These are phyloP conservation scores for Cryphonectria radicalis DNA, from an alignment of 2,329 filamentous ascomycete genomes.

Conservation along the genomic window DNA sequence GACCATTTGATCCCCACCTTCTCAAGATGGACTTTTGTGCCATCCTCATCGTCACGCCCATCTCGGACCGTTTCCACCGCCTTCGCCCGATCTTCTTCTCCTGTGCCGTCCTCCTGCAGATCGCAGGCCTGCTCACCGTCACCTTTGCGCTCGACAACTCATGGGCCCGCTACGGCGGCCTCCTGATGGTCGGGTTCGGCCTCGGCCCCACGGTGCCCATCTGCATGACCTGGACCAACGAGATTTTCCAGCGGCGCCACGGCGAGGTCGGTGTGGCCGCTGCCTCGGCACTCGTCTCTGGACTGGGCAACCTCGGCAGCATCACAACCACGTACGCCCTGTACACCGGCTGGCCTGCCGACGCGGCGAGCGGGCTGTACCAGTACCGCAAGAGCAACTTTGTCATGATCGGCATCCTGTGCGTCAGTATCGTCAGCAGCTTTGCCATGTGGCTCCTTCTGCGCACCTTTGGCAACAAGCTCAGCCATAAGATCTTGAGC, in stretches of 20 bases:
- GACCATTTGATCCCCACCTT: not conserved
- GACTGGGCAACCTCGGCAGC: conserved; percentile 83
- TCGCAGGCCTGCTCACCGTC: conserved; percentile 76
- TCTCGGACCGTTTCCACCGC: conserved; percentile 85
- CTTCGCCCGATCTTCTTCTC: conserved; percentile 83
- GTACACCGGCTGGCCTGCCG: conserved; percentile 83
- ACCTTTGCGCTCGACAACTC: conserved; percentile 73
- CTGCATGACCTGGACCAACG: conserved; percentile 91
- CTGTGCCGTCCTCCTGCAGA: conserved; percentile 75
- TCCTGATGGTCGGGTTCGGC: conserved; percentile 89
- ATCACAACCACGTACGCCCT: conserved; percentile 88
- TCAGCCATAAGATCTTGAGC: conserved; percentile 50
- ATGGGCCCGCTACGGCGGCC: conserved; percentile 85
- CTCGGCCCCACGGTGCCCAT: conserved; percentile 90
- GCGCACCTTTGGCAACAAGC: conserved; percentile 59
- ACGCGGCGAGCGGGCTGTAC: conserved; percentile 67
- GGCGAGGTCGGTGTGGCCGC: conserved; percentile 90
- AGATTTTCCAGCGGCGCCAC: conserved; percentile 87
- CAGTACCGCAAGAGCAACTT: conserved; percentile 84
- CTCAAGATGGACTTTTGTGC: conserved; percentile 81
- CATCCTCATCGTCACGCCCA: conserved; percentile 81
- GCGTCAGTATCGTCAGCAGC: conserved; percentile 75
- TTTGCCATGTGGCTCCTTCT: conserved; percentile 70
- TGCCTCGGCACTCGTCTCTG: conserved; percentile 82
- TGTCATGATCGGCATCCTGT: conserved; percentile 85